phyloP scores from a whole-genome alignment of 352 stramenopile species.

The Pythium utonaiense region DNA sequence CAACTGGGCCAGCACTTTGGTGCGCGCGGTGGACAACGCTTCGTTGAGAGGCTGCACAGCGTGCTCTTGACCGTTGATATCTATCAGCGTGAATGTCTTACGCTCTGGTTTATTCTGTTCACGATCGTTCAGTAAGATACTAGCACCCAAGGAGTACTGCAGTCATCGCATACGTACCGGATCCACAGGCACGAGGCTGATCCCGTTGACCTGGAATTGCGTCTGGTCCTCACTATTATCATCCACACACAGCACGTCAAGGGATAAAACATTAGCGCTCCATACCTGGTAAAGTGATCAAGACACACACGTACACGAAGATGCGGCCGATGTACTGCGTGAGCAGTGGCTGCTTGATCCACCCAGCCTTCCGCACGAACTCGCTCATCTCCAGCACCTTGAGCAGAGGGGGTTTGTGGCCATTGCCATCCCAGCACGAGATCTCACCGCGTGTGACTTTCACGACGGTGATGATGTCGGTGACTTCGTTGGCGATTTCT shows the following conservation, averaged over 20 bases:
- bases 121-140: not conserved
- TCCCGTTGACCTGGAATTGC: constrained; percentile 41
- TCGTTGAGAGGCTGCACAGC: constrained; percentile 45
- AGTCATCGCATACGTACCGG: constrained; percentile 35
- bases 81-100: constrained; percentile 51
- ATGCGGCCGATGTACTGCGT: constrained; percentile 69
- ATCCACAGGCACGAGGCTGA: constrained; percentile 46
- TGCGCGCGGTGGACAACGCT: constrained; percentile 43
- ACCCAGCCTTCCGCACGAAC: constrained; percentile 68
- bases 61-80: constrained; percentile 48
- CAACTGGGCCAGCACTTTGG: constrained; percentile 33
- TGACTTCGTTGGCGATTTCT: constrained; percentile 45
- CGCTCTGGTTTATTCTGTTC: constrained; percentile 50
- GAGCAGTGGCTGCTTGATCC: constrained; percentile 64
- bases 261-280: not conserved
- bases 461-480: constrained; percentile 67
- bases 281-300: too few species aligned
- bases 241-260: not conserved
- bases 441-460: constrained; percentile 78
- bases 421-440: constrained; percentile 58
- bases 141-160: not conserved
- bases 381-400: constrained; percentile 71
- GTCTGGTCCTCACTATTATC: constrained; percentile 37
- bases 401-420: constrained; percentile 39
- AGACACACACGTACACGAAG: constrained; percentile 38